Conservation (phyloP, 1,284 basidiomycete genomes). For the Boletellus deceptivus region DNA sequence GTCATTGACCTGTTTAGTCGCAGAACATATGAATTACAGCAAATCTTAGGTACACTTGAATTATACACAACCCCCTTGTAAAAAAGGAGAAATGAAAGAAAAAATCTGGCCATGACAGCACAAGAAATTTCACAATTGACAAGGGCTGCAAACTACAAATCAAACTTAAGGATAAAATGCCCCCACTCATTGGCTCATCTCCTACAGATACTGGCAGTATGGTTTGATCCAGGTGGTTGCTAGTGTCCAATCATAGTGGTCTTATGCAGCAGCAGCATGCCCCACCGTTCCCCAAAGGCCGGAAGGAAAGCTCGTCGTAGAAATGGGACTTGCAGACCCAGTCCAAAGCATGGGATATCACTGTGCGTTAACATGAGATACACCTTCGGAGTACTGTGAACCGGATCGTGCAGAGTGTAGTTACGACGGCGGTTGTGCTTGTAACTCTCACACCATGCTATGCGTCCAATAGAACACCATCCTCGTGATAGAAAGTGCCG, state of each 20-base stretch:
- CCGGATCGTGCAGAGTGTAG: too few relatives aligned
- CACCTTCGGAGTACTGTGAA: too few relatives aligned
- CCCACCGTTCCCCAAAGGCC: too few relatives aligned
- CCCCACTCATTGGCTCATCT: background rate
- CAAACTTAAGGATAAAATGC: conserved; percentile 41
- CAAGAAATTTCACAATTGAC: conserved; percentile 42
- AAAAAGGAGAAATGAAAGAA: conserved; percentile 11
- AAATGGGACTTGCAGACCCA: too few relatives aligned
- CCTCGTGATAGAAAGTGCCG: conserved; percentile 14
- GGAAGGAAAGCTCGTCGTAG: too few relatives aligned
- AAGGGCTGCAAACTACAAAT: conserved; percentile 42
- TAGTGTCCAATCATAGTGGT: too few relatives aligned
- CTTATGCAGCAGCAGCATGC: too few relatives aligned
- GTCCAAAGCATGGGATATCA: too few relatives aligned
- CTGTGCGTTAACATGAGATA: too few relatives aligned
- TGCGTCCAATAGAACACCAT: conserved; percentile 3
- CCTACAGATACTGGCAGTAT: background rate
- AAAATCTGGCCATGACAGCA: conserved; percentile 37
- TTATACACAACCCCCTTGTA: background rate
- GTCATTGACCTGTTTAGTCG: too few relatives aligned
- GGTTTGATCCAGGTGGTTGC: background rate
- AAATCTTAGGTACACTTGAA: too few relatives aligned
- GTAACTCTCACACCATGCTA: background rate
- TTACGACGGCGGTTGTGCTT: too few relatives aligned
- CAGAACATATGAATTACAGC: background rate